Conservation (phyloP, 2,329 filamentous ascomycete genomes). For the Lecanosticta acicola region DNA sequence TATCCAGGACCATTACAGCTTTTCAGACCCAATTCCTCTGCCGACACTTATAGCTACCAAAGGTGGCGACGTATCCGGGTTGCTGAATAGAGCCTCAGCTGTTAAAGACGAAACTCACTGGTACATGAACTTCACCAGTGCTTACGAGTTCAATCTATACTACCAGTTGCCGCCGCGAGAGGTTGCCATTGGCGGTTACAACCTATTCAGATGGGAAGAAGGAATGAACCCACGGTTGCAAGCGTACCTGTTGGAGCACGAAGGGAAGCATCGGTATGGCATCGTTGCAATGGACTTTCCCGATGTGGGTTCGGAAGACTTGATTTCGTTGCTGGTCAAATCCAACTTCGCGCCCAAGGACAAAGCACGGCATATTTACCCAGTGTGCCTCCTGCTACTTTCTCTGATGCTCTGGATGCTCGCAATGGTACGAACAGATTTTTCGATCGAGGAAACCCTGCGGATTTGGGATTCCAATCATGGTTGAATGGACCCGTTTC, state of each 20-base stretch:
- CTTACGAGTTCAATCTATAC: conserved; percentile 39
- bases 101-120: conserved; percentile 29
- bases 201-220: conserved; percentile 38
- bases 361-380: not conserved
- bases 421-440: not conserved
- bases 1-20: conserved; percentile 47
- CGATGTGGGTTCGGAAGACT: conserved; percentile 35
- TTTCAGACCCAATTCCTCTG: conserved; percentile 35
- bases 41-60: conserved; percentile 38
- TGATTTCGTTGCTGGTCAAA: conserved; percentile 38
- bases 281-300: conserved; percentile 36
- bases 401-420: not conserved
- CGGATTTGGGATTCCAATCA: not conserved
- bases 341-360: conserved; percentile 33
- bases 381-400: not conserved
- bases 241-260: conserved; percentile 27
- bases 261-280: conserved; percentile 30
- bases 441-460: no score
- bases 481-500: not conserved
- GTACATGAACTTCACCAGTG: conserved; percentile 44
- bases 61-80: conserved; percentile 34
- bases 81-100: conserved; percentile 35
- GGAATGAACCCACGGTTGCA: conserved; percentile 41
- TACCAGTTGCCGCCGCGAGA: conserved; percentile 32
- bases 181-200: conserved; percentile 43